Conservation (phyloP, 768 basidiomycete species). For the Termitomyces sp. region DNA sequence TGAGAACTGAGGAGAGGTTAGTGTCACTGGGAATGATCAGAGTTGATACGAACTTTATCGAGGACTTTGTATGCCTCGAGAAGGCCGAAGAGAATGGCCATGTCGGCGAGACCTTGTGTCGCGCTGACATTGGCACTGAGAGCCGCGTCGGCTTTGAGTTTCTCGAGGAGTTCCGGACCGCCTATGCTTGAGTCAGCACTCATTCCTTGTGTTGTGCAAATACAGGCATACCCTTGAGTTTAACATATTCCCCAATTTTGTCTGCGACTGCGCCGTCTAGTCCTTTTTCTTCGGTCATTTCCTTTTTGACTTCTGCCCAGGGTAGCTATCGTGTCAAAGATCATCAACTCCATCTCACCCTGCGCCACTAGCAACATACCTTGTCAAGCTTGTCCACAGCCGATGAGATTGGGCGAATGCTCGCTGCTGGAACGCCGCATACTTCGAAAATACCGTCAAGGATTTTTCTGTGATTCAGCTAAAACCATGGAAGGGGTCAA, state of each 20-base stretch:
- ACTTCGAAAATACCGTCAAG: conserved; percentile 96
- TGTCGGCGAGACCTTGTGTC: conserved; percentile 81
- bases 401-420: conserved; percentile 88
- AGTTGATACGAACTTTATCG: conserved; percentile 53
- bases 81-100: conserved; percentile 79
- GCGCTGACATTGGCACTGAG: conserved; percentile 73
- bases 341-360: background rate
- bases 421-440: conserved; percentile 89
- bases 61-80: conserved; percentile 77
- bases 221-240: conserved; percentile 68
- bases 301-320: conserved; percentile 90
- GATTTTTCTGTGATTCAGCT: conserved; percentile 96
- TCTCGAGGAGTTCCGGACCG: conserved; percentile 70
- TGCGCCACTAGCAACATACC: conserved; percentile 34
- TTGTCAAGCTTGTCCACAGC: conserved; percentile 99
- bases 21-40: background rate
- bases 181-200: conserved; percentile 40
- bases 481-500: background rate
- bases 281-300: conserved; percentile 97
- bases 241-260: conserved; percentile 95
- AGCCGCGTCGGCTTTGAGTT: conserved; percentile 56
- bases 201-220: background rate
- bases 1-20: conserved; percentile 58
- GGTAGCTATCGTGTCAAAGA: conserved; percentile 48
- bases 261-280: conserved; percentile 79